Evolutionary conservation across 2,329 filamentous ascomycete species (phyloP).

Genomic region (Sphaerulina vaccinii): DNA sequence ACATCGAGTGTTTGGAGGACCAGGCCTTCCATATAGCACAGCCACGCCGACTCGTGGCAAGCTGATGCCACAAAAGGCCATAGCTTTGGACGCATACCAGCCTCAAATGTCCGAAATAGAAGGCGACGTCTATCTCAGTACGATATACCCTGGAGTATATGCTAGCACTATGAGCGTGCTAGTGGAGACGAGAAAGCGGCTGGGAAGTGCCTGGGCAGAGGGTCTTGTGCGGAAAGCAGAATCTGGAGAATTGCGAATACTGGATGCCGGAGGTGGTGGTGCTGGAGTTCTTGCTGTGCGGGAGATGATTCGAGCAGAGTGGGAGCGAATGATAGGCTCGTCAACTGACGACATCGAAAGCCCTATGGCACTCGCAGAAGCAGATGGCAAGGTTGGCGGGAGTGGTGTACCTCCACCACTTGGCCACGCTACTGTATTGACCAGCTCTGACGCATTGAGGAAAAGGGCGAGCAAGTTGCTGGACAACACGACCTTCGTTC

Average conservation of each 20-base stretch:
- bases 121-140: constrained; percentile 69
- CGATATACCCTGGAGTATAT: constrained; percentile 69
- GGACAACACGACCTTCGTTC: constrained; percentile 87
- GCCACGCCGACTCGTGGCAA: constrained; percentile 61
- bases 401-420: constrained; percentile 51
- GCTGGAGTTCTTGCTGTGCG: constrained; percentile 74
- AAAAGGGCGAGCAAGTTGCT: constrained; percentile 73
- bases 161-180: constrained; percentile 65
- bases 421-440: constrained; percentile 77
- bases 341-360: constrained; percentile 16
- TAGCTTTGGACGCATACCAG: constrained; percentile 64
- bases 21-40: constrained; percentile 72
- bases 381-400: constrained; percentile 38
- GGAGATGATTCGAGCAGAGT: constrained; percentile 77
- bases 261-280: constrained; percentile 74
- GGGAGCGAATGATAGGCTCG: constrained; percentile 60
- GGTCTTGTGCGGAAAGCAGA: constrained; percentile 56
- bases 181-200: constrained; percentile 69
- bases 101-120: constrained; percentile 71
- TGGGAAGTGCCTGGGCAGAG: constrained; percentile 70
- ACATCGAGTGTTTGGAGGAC: constrained; percentile 72
- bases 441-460: constrained; percentile 72
- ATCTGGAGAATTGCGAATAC: constrained; percentile 61
- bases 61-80: constrained; percentile 61
- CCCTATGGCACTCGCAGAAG: constrained; percentile 32